Conservation (phyloP, 768 basidiomycete genomes). For the Kwoniella pini region DNA sequence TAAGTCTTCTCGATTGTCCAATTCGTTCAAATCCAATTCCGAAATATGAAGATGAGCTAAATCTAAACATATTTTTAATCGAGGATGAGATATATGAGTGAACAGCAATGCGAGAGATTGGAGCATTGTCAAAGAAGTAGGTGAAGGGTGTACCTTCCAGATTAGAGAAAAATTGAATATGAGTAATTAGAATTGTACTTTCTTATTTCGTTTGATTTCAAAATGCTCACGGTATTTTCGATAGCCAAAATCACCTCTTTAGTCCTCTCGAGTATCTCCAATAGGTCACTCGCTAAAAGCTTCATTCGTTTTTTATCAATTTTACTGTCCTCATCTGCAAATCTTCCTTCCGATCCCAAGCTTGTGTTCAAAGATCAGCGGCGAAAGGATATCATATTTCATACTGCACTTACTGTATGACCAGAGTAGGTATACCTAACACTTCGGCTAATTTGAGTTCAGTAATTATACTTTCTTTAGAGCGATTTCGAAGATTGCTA, state of each 20-base stretch:
- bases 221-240: slow-evolving; percentile 24
- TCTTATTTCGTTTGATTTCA: no score
- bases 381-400: no score
- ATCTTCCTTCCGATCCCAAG: neutral
- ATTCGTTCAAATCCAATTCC: slow-evolving; percentile 17
- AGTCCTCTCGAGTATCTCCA: neutral
- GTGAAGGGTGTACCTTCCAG: slow-evolving; percentile 10
- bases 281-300: neutral
- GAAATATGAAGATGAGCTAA: slow-evolving; percentile 20
- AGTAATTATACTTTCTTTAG: slow-evolving; percentile 13
- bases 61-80: slow-evolving; percentile 22
- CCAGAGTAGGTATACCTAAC: slow-evolving; percentile 21
- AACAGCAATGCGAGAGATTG: slow-evolving; percentile 6
- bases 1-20: slow-evolving; percentile 1
- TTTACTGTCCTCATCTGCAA: neutral
- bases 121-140: slow-evolving; percentile 2
- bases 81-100: neutral
- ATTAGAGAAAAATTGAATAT: neutral
- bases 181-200: no score
- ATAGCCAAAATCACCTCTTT: slow-evolving; percentile 15
- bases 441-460: slow-evolving; percentile 10
- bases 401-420: slow-evolving; percentile 31
- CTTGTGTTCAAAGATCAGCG: no score
- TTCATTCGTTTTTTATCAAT: slow-evolving; percentile 1
- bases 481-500: slow-evolving; percentile 3